Conservation (phyloP, 352 stramenopile species). For the Phytophthora pisi region DNA sequence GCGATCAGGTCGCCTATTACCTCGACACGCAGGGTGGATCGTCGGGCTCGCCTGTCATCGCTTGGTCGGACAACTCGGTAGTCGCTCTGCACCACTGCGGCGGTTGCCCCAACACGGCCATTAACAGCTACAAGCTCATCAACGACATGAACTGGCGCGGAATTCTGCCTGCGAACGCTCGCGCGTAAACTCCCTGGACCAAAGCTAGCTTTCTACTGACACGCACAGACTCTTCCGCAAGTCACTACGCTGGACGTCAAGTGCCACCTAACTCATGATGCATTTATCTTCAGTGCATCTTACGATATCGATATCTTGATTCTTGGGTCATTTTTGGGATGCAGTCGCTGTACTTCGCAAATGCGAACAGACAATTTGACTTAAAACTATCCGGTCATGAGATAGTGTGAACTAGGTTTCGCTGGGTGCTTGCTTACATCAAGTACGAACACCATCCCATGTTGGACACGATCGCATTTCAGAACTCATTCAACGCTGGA, state of each 20-base stretch:
- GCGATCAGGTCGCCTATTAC: conserved; percentile 69
- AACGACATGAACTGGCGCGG: conserved; percentile 47
- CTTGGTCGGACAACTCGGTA: conserved; percentile 63
- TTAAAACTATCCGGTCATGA: not conserved
- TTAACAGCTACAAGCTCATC: conserved; percentile 69
- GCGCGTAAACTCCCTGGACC: conserved; percentile 23
- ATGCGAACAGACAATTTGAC: not conserved
- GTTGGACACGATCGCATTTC: not conserved
- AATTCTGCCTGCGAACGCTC: conserved; percentile 49
- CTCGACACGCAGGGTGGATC: conserved; percentile 76
- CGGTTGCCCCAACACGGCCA: conserved; percentile 75
- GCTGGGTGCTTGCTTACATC: not conserved
- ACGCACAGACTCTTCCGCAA: no score
- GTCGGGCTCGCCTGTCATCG: conserved; percentile 73
- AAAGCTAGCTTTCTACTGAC: not conserved
- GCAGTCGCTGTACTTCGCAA: not conserved
- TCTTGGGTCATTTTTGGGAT: not conserved
- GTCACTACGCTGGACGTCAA: not conserved
- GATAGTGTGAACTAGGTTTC: not conserved
- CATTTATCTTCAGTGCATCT: not conserved
- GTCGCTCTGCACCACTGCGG: conserved; percentile 79
- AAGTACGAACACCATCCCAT: not conserved
- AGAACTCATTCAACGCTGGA: not conserved
- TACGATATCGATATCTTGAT: not conserved
- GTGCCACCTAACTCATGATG: not conserved